phyloP scores from a whole-genome alignment of 495 filamentous ascomycete species.

The Trypethelium eluteriae region DNA sequence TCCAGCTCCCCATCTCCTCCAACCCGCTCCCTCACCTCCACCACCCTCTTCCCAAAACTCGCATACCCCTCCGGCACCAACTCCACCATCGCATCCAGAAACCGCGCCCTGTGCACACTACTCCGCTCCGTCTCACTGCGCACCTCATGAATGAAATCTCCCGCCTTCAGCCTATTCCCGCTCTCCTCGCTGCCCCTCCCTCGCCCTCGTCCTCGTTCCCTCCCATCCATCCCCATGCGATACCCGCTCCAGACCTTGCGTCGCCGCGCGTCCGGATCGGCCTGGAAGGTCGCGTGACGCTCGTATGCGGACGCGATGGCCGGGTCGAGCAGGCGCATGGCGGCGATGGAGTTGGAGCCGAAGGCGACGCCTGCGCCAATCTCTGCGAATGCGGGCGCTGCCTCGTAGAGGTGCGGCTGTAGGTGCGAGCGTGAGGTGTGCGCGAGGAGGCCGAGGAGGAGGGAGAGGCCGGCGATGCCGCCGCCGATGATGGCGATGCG shows the following conservation, averaged over 20 bases:
- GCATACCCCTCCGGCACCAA: conserved; percentile 44
- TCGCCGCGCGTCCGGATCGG: not conserved
- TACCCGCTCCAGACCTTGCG: not conserved
- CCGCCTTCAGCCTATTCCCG: conserved; percentile 37
- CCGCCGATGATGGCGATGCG: conserved; percentile 11
- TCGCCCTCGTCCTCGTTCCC: conserved; percentile 23
- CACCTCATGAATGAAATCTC: conserved; percentile 30
- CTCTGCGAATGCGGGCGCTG: conserved; percentile 9
- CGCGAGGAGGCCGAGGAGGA: conserved; percentile 8
- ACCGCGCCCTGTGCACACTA: conserved; percentile 51
- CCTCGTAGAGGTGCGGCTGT: conserved; percentile 1
- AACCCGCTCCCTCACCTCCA: conserved; percentile 24
- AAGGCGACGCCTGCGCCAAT: conserved; percentile 46
- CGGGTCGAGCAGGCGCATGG: conserved; percentile 15
- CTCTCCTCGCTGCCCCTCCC: conserved; percentile 16
- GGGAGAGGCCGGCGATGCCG: conserved; percentile 11
- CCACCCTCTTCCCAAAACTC: conserved; percentile 38
- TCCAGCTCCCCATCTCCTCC: conserved; percentile 29
- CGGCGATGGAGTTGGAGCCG: conserved; percentile 49
- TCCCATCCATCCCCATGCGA: conserved; percentile 8
- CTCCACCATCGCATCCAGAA: conserved; percentile 52
- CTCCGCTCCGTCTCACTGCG: conserved; percentile 23
- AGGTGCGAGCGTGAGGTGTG: not conserved
- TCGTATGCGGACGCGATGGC: not conserved
- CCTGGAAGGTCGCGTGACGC: not conserved